Conservation (phyloP, 257 asterid species). For the Misopates orontium region DNA sequence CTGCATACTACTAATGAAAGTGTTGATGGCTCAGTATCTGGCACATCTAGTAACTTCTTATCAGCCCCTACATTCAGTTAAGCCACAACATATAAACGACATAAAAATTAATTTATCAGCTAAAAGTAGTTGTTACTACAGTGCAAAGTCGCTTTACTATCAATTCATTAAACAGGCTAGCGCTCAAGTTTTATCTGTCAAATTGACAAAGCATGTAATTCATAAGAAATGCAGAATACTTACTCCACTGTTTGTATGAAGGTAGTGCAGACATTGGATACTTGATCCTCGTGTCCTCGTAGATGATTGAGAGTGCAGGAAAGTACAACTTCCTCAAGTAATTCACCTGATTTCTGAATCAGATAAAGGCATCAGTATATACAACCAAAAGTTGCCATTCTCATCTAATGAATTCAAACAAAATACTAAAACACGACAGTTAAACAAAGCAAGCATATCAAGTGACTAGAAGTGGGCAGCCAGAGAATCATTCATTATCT, state of each 20-base stretch:
- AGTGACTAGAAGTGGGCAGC: not conserved
- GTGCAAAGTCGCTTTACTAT: slow-evolving; percentile 10
- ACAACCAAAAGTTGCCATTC: slow-evolving; percentile 9
- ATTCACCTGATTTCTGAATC: slow-evolving; percentile 85
- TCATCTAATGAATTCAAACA: slow-evolving; percentile 8
- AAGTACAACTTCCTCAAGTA: slow-evolving; percentile 90
- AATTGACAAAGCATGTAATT: slow-evolving; percentile 5
- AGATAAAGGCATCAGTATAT: slow-evolving; percentile 33
- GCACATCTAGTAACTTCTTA: not conserved
- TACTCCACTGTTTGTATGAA: slow-evolving; percentile 83
- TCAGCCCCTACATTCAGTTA: not conserved
- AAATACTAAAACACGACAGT: not conserved
- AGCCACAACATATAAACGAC: not conserved
- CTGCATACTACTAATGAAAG: not conserved
- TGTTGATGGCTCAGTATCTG: not conserved
- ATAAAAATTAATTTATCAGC: slow-evolving; percentile 8
- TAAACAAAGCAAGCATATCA: slow-evolving; percentile 4
- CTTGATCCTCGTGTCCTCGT: slow-evolving; percentile 47
- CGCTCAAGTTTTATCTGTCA: slow-evolving; percentile 9
- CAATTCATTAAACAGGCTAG: slow-evolving; percentile 5
- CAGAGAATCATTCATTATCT: not conserved
- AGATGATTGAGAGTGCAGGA: slow-evolving; percentile 84
- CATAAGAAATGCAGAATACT: slow-evolving; percentile 32
- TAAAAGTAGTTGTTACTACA: not conserved
- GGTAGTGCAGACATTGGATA: slow-evolving; percentile 67